Base-by-base conservation (phyloP, 2,329 filamentous ascomycete genomes). In the Penicillium olsonii region DNA sequence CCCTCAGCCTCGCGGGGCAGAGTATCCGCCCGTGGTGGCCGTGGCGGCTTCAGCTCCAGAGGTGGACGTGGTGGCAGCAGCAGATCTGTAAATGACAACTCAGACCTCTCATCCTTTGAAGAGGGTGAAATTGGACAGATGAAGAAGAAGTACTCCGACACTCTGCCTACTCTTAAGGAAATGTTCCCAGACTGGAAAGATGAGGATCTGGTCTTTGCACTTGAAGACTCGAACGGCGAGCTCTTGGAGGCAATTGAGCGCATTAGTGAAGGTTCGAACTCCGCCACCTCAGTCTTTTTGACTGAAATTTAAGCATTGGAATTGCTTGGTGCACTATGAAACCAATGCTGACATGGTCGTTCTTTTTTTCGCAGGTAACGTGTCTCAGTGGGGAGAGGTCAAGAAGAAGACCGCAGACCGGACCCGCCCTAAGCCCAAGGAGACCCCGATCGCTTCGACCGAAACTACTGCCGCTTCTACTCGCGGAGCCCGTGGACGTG, bases 171-270 rank as follows among this genome's bases (percentile, higher is more conserved):
- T 65, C 85, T 99, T 70, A 91, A 90, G 77, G 92, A 96, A 72
- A 86, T 97, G 77, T 96, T 96, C 78, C 85, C 90, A 52, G 87
- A 91, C 73, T 97, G 92, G 94, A 92, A 91, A 63, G 90, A 96
- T 67, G 90, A 92, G 72, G 92, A 97, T 72, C 84, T 97, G 57
- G 84, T 97, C 57, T 94, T 94, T 71, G 92, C 92, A 55, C 81
- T 99, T 52, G 85, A 95, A 73, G 94, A 99, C 78, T 74, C 74
- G 39, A 69, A 77, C 52, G 76, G 76, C 54, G 74, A 77, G 56
- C 67, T 78, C 31, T 72, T 76, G 56, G 69, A 68, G 53, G 75
- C 75, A 56, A 75, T 78, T 68, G 75, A 77, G 61, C 74, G 75
- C 63, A 78, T 78, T 50, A 76, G 74, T 57, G 75, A 77, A 72